Conservation (phyloP, 2,329 filamentous ascomycete genomes). For the Zopfia rhizophila region DNA sequence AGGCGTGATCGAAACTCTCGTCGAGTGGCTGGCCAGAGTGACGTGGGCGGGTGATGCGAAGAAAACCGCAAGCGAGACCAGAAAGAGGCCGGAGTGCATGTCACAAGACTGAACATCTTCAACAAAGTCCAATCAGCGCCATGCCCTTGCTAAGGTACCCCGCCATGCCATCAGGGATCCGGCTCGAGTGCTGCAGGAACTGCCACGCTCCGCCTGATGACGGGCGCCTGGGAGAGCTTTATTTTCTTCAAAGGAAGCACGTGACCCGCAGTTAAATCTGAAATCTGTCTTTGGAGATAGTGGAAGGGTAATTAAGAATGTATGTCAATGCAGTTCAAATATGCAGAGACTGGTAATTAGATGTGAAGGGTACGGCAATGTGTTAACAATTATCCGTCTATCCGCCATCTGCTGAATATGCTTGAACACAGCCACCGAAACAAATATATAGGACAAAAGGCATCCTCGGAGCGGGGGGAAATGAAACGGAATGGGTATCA, state of each 20-base stretch:
- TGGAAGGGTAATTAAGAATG: not conserved
- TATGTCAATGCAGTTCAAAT: not conserved
- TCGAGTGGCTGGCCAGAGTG: conserved; percentile 1
- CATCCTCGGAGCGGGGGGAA: too few species aligned
- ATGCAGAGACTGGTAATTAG: not conserved
- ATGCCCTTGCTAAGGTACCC: not conserved
- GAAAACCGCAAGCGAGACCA: conserved; percentile 3
- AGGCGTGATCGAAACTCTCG: too few species aligned
- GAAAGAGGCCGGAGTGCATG: too few species aligned
- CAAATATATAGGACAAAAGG: not conserved
- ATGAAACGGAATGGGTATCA: conserved; percentile 1
- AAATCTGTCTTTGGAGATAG: too few species aligned
- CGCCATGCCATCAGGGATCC: conserved; percentile 1
- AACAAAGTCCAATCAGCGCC: conserved; percentile 4
- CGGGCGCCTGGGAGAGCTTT: too few species aligned
- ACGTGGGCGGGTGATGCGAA: conserved; percentile 15
- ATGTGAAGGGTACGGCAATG: not conserved
- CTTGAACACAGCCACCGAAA: not conserved
- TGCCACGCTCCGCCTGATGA: too few species aligned
- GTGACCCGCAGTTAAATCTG: too few species aligned
- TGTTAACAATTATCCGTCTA: not conserved
- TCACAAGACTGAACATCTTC: too few species aligned
- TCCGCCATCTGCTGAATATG: not conserved
- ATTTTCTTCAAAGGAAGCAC: too few species aligned
- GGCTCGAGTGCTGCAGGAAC: conserved; percentile 2